Evolutionary conservation across 352 stramenopile genomes (phyloP).

Genomic region (Pythium pyrilobum): DNA sequence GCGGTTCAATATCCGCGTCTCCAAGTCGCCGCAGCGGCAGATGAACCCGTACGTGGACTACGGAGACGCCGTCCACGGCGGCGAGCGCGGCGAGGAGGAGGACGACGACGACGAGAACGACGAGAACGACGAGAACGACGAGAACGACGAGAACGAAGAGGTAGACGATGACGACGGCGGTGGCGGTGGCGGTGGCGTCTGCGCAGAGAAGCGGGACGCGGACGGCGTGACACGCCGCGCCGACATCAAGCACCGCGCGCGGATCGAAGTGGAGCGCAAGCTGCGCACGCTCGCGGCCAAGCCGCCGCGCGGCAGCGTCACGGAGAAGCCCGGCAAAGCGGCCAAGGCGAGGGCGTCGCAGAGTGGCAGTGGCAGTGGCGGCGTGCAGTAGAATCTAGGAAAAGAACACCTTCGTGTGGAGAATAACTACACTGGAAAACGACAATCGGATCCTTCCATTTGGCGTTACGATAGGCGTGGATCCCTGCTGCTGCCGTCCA

Average conservation of each 20-base stretch:
- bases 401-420: too few species aligned
- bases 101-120: constrained; percentile 24
- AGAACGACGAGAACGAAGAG: constrained; percentile 7
- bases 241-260: constrained; percentile 63
- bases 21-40: constrained; percentile 30
- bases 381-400: too few species aligned
- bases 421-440: too few species aligned
- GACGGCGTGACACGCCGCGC: constrained; percentile 38
- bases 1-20: constrained; percentile 77
- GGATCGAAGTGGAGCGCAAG: constrained; percentile 63
- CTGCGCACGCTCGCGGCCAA: constrained; percentile 14
- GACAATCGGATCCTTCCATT: too few species aligned
- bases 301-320: constrained; percentile 28
- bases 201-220: constrained; percentile 12
- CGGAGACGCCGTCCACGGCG: constrained; percentile 1
- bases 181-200: neutral
- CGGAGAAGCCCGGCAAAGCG: constrained; percentile 31
- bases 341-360: neutral
- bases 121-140: constrained; percentile 19
- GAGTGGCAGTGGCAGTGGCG: neutral
- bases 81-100: constrained; percentile 20
- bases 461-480: too few species aligned
- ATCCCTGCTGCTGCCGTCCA: too few species aligned
- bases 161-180: constrained; percentile 21
- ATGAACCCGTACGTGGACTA: constrained; percentile 64